Evolutionary conservation across 192 early-diverging fungal genomes (phyloP).

Genomic region (Kickxella alabastrina): DNA sequence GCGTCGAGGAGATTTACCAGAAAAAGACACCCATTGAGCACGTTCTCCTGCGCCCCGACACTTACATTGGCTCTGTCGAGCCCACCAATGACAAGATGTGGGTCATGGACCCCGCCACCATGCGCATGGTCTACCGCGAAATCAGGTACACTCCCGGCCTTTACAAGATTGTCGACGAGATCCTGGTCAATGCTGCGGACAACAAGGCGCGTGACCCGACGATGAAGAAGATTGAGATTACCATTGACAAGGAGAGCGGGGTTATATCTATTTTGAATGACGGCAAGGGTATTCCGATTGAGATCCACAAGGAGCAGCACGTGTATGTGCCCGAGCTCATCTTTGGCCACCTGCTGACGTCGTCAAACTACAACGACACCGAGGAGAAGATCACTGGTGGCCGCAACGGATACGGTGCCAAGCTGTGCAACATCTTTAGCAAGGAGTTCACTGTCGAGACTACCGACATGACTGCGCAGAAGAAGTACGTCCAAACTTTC

Average conservation of each 20-base stretch:
- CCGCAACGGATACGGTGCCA: slow-evolving; percentile 90
- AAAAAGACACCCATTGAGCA: slow-evolving; percentile 95
- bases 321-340: slow-evolving; percentile 96
- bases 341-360: slow-evolving; percentile 94
- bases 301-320: slow-evolving; percentile 84
- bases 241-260: slow-evolving; percentile 76
- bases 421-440: slow-evolving; percentile 97
- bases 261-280: slow-evolving; percentile 90
- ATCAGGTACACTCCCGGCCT: slow-evolving; percentile 82
- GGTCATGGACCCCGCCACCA: slow-evolving; percentile 70
- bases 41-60: slow-evolving; percentile 90
- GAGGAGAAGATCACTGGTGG: slow-evolving; percentile 96
- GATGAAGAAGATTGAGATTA: slow-evolving; percentile 85
- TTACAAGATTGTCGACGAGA: slow-evolving; percentile 99
- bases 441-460: slow-evolving; percentile 93
- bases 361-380: slow-evolving; percentile 94
- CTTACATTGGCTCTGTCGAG: slow-evolving; percentile 93
- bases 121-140: slow-evolving; percentile 60
- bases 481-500: slow-evolving; percentile 84
- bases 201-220: slow-evolving; percentile 86
- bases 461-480: slow-evolving; percentile 62
- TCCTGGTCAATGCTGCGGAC: slow-evolving; percentile 94
- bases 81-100: slow-evolving; percentile 75
- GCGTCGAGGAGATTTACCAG: slow-evolving; percentile 87
- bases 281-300: slow-evolving; percentile 90